Conservation (phyloP, 805 yeast genomes). For the Wickerhamiella azyma region DNA sequence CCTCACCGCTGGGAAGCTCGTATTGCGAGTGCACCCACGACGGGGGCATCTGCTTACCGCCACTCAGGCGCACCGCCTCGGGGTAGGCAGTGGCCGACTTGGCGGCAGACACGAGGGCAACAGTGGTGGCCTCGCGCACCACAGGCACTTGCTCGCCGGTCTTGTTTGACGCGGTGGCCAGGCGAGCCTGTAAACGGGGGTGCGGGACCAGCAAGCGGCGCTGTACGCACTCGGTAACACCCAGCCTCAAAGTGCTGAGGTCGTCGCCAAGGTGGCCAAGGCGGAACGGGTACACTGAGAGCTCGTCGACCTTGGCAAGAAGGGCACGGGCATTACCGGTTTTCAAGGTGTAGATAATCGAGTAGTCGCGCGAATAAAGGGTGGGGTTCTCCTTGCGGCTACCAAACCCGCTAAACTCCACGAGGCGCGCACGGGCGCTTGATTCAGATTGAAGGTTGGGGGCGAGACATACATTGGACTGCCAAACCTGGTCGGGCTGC, state of each 20-base stretch:
- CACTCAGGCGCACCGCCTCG: slow-evolving; percentile 66
- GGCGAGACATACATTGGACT: slow-evolving; percentile 70
- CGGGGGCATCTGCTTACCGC: slow-evolving; percentile 52
- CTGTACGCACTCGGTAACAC: slow-evolving; percentile 66
- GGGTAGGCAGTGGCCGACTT: slow-evolving; percentile 28
- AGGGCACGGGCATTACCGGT: slow-evolving; percentile 60
- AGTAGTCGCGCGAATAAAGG: slow-evolving; percentile 71
- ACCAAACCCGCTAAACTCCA: slow-evolving; percentile 22
- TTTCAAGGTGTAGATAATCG: slow-evolving; percentile 65
- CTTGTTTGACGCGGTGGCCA: slow-evolving; percentile 46
- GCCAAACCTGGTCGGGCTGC: slow-evolving; percentile 71
- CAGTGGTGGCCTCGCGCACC: slow-evolving; percentile 70
- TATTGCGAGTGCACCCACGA: slow-evolving; percentile 83
- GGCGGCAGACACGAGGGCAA: slow-evolving; percentile 38
- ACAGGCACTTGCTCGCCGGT: slow-evolving; percentile 44
- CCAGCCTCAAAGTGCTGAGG: slow-evolving; percentile 51
- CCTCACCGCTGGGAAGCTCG: slow-evolving; percentile 41
- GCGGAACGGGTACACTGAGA: slow-evolving; percentile 87
- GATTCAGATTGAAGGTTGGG: slow-evolving; percentile 31
- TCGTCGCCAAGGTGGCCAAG: slow-evolving; percentile 51
- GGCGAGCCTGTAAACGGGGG: slow-evolving; percentile 59
- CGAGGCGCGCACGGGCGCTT: slow-evolving; percentile 20
- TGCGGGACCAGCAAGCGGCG: slow-evolving; percentile 63
- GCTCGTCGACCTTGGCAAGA: slow-evolving; percentile 53
- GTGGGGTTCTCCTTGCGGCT: slow-evolving; percentile 29